Evolutionary conservation across 345 rosid species (phyloP), one percentile per base, ranked within the genome.

Genomic region (Cardamine resedifolia): DNA sequence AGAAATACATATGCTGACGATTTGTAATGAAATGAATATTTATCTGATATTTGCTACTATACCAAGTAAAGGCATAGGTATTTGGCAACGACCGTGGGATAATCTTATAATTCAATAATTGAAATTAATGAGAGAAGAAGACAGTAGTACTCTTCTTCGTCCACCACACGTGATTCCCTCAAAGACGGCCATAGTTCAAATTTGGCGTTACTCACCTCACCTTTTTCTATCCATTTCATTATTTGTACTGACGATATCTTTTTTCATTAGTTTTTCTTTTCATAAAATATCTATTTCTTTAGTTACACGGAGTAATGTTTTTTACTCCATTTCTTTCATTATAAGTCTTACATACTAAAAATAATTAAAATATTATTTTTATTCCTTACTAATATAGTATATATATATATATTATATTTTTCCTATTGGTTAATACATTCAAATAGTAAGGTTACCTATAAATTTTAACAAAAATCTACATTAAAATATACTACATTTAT

Each of bases 151-250:
- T n/a, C n/a, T 28, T 11, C 49, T 58, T n/a, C 59, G 18, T 36
- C 60, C 41, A 49, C 75, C 65, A 57, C 76, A 62, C 55, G 69
- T 72, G 69, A 72, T 20, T 51, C 53, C 52, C 8, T 60, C 44
- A 38, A 71, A 61, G 75, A 61, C 58, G 74, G 67, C 67, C 58
- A 11, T 20, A 9, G 16, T 71, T 71, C 56, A 41, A 20, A 30
- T 69, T 62, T 62, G 76, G 55, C 68, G 51, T 38, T 49, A 70
- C 58, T n/a, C 59, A 45, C 47, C 36, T 33, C 66, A 45, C 49
- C 30, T 24, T 10, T 44, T 9, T 9, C 20, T 58, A 21, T 58
- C 14, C 24, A 48, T 69, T 26, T 26, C 58, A 52, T 15, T 21
- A 51, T 50, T 11, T 14, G 1, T 26, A 6, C 44, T n/a, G 16